Evolutionary conservation across 805 yeast species (phyloP), one percentile per base, ranked within the genome.

Genomic region (Yamadazyma endophytica): DNA sequence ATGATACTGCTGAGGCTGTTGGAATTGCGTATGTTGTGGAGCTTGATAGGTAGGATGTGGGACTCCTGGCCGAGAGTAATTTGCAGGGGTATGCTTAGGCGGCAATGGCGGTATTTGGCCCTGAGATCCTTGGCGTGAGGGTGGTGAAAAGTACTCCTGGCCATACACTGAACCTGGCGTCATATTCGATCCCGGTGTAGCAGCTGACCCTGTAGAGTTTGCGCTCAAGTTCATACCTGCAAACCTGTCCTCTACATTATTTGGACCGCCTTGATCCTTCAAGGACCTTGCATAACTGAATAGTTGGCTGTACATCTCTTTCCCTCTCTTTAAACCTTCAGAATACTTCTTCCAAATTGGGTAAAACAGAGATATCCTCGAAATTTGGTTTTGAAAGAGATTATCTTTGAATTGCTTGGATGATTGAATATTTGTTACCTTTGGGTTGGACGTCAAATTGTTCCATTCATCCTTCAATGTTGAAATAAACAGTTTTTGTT

Each of bases 311-410:
- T 90, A 90, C 49, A 86, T 84, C 8, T 58, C 67, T 7, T 57
- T 44, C 0, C 95, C 95, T 41, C 75, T 78, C 11, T 60, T 55
- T 33, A 75, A 52, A 5, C 94, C 95, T 5, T 61, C 60, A 9
- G 62, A 54, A 43, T 78, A 80, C 11, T 70, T 68, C 21, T 64
- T 64, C 79, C 89, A 87, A 5, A 43, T 44, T 4, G 22, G 6
- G 44, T 69, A 72, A 2, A 87, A 79, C 5, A 57, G 5, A 57
- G 62, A 29, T 68, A 68, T 43, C 63, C 58, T 49, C 54, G 43
- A 33, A 43, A 47, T 31, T 46, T 53, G 56, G 51, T 50, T 54
- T 43, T 41, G 37, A 47, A 48, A 37, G 55, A 58, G 45, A 52
- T 56, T 50, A 19, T 44, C 52, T 33, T 32, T 70, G 58, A 48